Evolutionary conservation across 352 stramenopile genomes (phyloP), one percentile per base, ranked within the genome.

Genomic region (Phytophthora sp.): DNA sequence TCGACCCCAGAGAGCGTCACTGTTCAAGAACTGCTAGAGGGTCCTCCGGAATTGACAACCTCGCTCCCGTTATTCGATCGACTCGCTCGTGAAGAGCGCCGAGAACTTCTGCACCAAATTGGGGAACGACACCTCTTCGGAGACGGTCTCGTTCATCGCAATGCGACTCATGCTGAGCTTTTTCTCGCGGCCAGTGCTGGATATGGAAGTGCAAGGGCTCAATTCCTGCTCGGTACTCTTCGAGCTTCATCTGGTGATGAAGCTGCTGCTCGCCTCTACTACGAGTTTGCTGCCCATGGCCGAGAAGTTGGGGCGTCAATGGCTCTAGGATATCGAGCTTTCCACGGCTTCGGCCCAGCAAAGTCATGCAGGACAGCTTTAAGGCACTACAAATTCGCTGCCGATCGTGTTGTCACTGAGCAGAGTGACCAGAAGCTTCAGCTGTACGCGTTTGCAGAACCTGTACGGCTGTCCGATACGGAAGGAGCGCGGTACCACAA

Each of bases 371-470:
- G 82, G 11, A 32, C 54, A 7, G 74, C 89, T 4, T 45, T 96
- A 21, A 54, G 63, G 18, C 77, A 92, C 72, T 96, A 97, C 74
- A 90, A 93, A 46, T 69, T 72, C 11, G 88, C 82, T 0, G 89
- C 88, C 0, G 79, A 84, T 31, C 67, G 74, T 11, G 77, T 87
- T 26, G 77, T 85, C 3, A 49, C 59, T 0, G 27, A 66, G 21
- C 50, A 82, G 49, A 50, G 43, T 11, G 41, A 39, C 8, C 17
- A 59, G 50, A 55, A 58, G 6, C 58, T 59, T 7, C 69, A 70
- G 13, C 34, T 73, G 13, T 89, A 79, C 54, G 66, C 75, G 0
- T 71, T 62, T 3, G 70, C 75, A 23, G 26, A 68, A 12, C 73
- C 68, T 11, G 49, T 62, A 5, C 37, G 69, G 1, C 58, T 91